A percentile compares a stretch with the other conserved stretches of the same genome.
phyloP scores from a whole-genome alignment of 441 rosid genomes.

The Pelargonium fulgidum region DNA sequence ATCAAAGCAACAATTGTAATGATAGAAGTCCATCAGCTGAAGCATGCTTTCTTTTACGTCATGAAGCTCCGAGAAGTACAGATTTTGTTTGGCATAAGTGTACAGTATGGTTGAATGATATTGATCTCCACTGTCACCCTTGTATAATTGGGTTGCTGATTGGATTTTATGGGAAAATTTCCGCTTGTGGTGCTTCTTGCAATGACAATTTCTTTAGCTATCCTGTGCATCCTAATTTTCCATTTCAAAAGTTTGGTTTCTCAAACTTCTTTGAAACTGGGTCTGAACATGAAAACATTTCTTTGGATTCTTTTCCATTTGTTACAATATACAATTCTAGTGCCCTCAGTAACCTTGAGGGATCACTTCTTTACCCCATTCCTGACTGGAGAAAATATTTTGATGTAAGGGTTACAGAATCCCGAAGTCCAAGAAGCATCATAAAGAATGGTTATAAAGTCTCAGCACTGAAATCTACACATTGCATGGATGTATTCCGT shows the following conservation, averaged over 20 bases:
- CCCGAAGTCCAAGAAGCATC: conserved; percentile 34
- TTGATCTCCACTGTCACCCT: conserved; percentile 85
- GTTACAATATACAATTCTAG: conserved; percentile 49
- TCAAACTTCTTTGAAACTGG: conserved; percentile 63
- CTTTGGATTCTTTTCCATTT: conserved; percentile 71
- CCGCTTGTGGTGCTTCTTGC: conserved; percentile 33
- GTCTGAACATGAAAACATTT: conserved; percentile 45
- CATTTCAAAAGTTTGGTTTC: conserved; percentile 60
- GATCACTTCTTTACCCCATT: conserved; percentile 40
- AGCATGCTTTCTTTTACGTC: conserved; percentile 49
- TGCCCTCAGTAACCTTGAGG: conserved; percentile 48
- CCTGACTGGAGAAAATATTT: conserved; percentile 60
- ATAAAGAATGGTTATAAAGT: conserved; percentile 27
- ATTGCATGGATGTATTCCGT: conserved; percentile 22
- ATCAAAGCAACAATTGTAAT: conserved; percentile 24
- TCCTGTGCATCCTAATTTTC: conserved; percentile 35
- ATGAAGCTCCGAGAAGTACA: conserved; percentile 42
- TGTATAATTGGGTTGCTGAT: conserved; percentile 47
- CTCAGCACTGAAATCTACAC: conserved; percentile 19
- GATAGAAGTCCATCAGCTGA: conserved; percentile 26
- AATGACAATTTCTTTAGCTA: conserved; percentile 25
- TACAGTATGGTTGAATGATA: conserved; percentile 47
- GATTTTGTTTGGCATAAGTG: conserved; percentile 31
- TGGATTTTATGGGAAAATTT: conserved; percentile 47
- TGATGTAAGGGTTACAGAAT: conserved; percentile 33